phyloP scores from a whole-genome alignment of 2,329 filamentous ascomycete genomes.

The Calonectria crousiana region DNA sequence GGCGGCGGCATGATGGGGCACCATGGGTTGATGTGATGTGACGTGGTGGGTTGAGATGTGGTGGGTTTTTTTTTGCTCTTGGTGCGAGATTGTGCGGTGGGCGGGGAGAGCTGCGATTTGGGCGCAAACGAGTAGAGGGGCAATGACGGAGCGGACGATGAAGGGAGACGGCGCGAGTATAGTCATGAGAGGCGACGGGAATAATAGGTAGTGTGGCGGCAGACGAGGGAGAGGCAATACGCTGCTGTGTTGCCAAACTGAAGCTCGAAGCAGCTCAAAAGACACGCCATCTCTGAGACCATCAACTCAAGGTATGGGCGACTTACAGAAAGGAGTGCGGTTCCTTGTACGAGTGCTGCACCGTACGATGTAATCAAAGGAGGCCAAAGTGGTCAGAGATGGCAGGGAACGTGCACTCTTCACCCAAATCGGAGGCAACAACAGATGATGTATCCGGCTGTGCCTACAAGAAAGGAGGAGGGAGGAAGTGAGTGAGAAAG shows the following conservation, averaged over 20 bases:
- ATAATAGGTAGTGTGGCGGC: neutral
- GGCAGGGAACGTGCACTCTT: conserved; percentile 44
- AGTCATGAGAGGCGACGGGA: neutral
- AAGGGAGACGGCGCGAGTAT: neutral
- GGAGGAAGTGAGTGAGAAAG: conserved; percentile 13
- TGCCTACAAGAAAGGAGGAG: conserved; percentile 17
- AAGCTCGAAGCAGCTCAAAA: conserved; percentile 6
- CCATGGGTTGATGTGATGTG: conserved; percentile 46
- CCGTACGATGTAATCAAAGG: conserved; percentile 46
- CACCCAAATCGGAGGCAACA: conserved; percentile 33
- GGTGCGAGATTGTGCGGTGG: conserved; percentile 29
- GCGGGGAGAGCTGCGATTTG: conserved; percentile 26
- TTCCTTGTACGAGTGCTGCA: conserved; percentile 44
- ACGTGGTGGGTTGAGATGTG: conserved; percentile 44
- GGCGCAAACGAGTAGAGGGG: neutral
- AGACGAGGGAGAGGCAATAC: neutral
- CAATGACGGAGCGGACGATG: neutral
- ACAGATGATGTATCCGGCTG: conserved; percentile 34
- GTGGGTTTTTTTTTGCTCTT: conserved; percentile 36
- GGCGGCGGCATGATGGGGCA: conserved; percentile 32
- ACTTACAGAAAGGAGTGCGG: conserved; percentile 40
- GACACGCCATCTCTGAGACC: conserved; percentile 30
- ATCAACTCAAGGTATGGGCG: conserved; percentile 27
- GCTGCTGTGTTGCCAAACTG: neutral
- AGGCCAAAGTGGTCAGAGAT: conserved; percentile 43